Evolutionary conservation across 768 basidiomycete genomes (phyloP).

Genomic region (Suillus lakei): DNA sequence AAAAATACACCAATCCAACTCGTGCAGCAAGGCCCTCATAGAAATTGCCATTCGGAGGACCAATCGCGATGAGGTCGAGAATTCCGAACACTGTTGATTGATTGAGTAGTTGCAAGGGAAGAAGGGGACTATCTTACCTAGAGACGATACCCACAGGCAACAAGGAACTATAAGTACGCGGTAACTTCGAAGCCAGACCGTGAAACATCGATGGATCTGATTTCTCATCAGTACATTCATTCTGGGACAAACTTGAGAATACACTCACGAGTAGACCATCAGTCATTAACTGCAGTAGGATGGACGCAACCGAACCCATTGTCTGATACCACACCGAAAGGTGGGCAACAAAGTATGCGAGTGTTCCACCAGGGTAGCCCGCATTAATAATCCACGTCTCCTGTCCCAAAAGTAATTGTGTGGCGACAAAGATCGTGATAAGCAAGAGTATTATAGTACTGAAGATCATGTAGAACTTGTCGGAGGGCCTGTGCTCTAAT

Average conservation of each 20-base stretch:
- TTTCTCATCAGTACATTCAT: neutral
- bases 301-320: constrained; percentile 32
- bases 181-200: constrained; percentile 33
- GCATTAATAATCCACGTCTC: constrained; percentile 41
- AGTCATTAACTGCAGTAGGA: constrained; percentile 39
- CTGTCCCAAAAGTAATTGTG: constrained; percentile 36
- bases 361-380: constrained; percentile 39
- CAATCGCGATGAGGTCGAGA: constrained; percentile 10
- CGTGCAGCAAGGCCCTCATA: constrained; percentile 15
- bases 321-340: constrained; percentile 35
- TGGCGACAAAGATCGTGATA: constrained; percentile 36
- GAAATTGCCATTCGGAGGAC: constrained; percentile 13
- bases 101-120: neutral
- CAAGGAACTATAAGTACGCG: constrained; percentile 22
- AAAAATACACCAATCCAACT: constrained; percentile 17
- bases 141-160: constrained; percentile 26
- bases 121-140: constrained; percentile 23
- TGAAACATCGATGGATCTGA: constrained; percentile 45
- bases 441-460: constrained; percentile 34
- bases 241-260: neutral
- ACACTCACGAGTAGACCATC: constrained; percentile 43
- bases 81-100: constrained; percentile 13
- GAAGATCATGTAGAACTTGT: constrained; percentile 28
- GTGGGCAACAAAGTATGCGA: constrained; percentile 35
- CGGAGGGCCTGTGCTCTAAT: neutral